Base-by-base conservation (phyloP, 495 filamentous ascomycete genomes). In the Tirmania nivea region DNA sequence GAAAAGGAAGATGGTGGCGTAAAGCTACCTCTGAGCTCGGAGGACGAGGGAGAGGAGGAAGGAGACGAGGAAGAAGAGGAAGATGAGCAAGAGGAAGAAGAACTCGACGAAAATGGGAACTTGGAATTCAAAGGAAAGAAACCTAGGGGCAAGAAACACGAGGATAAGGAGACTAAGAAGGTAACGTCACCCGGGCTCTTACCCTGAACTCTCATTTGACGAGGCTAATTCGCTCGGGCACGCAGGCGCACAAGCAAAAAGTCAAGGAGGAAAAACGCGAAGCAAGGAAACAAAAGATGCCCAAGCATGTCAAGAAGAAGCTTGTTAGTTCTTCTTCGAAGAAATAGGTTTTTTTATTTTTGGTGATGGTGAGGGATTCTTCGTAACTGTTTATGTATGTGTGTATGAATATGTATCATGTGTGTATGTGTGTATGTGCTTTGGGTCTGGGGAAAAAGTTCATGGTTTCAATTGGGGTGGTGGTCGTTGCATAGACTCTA, bases 181-280 rank as follows among this genome's bases (percentile, higher is more conserved):
- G 76, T 72, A 66, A 50, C 50, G 57, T 55, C n/a, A n/a, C n/a
- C n/a, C n/a, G n/a, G n/a, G n/a, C n/a, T n/a, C n/a, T 34, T 12
- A 50, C 51, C 25, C 52, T 35, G 52, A 19, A 8, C 0, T 35
- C 35, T 10, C 34, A 21, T 45, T 45, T 17, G 19, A 45, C 17
- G 35, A 1, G 14, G 37, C n/a, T 51, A 42, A 11, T 54, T 17
- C 20, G n/a, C 51, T 52, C 17, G 35, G 39, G 48, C 19, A 34
- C 31, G 51, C 52, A 78, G 70, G 78, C 78, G 55, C 89, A 94
- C 61, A 97, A 97, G 68, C 72, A 76, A 59, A 79, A 82, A 34
- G 83, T 94, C 52, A 96, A 96, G 68, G 92, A 94, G 63, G 89
- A 84, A 58, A 94, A 94, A 69, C 78, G 84, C 47, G 88, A 93